A percentile compares a stretch with the other conserved stretches of the same genome.
phyloP scores from a whole-genome alignment of 208 protist species.

The Acanthamoeba polyphaga region DNA sequence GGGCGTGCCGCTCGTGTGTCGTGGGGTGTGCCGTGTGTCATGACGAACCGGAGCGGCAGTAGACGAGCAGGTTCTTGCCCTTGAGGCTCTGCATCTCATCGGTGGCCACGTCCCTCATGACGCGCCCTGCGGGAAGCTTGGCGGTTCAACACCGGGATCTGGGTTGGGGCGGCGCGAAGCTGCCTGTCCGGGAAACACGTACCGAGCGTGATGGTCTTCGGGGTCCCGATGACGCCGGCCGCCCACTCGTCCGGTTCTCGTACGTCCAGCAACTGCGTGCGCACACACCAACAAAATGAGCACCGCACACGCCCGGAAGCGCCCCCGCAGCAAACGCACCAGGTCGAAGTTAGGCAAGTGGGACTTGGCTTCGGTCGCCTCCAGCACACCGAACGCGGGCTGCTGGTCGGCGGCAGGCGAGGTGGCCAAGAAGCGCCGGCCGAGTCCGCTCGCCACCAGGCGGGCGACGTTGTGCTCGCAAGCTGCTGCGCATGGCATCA shows the following conservation, averaged over 20 bases:
- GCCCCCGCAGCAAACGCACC: neutral
- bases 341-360: neutral
- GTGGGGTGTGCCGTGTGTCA: too few species aligned
- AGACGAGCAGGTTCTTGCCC: constrained; percentile 57
- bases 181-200: neutral
- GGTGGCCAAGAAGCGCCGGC: neutral
- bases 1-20: neutral
- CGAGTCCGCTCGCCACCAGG: neutral
- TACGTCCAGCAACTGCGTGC: neutral
- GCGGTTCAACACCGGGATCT: neutral
- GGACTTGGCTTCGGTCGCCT: neutral
- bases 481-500: too few species aligned
- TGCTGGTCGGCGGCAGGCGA: neutral
- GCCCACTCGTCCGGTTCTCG: constrained; percentile 46
- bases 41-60: constrained; percentile 45
- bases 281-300: neutral
- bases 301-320: neutral
- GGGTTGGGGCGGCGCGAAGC: too few species aligned
- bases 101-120: constrained; percentile 31
- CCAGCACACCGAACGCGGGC: neutral
- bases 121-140: neutral
- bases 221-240: neutral
- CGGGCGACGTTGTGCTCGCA: too few species aligned
- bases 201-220: constrained; percentile 29
- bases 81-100: constrained; percentile 64